A percentile compares a stretch with the other conserved stretches of the same genome.
Conservation (phyloP, 2,329 filamentous ascomycete species). For the Onygenales sp. region DNA sequence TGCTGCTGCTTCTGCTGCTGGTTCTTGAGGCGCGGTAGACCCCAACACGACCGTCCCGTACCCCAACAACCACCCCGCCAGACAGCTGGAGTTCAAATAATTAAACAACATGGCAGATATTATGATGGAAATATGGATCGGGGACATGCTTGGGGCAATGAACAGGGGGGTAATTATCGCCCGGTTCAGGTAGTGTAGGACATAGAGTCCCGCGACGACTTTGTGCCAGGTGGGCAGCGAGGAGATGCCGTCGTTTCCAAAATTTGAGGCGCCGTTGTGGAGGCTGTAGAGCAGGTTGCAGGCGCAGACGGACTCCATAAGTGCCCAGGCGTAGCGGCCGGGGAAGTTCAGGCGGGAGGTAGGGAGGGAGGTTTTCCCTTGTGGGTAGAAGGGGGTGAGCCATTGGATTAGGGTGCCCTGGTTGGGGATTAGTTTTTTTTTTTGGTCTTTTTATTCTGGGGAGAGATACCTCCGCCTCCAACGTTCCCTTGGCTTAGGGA, state of each 20-base stretch:
- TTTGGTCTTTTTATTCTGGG: not conserved
- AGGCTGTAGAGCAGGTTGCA: slow-evolving; percentile 72
- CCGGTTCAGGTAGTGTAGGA: slow-evolving; percentile 85
- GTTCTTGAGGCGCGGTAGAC: slow-evolving; percentile 9
- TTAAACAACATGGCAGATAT: slow-evolving; percentile 62
- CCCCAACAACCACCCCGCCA: slow-evolving; percentile 73
- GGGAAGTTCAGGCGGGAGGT: slow-evolving; percentile 70
- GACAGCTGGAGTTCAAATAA: slow-evolving; percentile 63
- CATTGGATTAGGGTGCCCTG: slow-evolving; percentile 68
- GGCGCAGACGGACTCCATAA: slow-evolving; percentile 78
- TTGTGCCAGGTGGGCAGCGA: slow-evolving; percentile 27
- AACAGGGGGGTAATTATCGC: slow-evolving; percentile 73
- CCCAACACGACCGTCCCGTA: slow-evolving; percentile 48
- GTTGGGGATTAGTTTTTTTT: not conserved
- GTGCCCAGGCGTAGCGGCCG: slow-evolving; percentile 75
- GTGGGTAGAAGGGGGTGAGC: slow-evolving; percentile 70
- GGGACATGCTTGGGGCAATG: slow-evolving; percentile 81
- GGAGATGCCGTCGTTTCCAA: slow-evolving; percentile 8
- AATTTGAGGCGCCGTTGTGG: slow-evolving; percentile 51
- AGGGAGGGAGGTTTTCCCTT: slow-evolving; percentile 76
- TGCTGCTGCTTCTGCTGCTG: slow-evolving; percentile 13
- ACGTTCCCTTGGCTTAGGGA: too few relatives aligned
- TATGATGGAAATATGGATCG: slow-evolving; percentile 66
- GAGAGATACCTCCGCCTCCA: not conserved
- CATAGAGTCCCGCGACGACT: slow-evolving; percentile 37